Percentiles rank a stretch among this genome's conserved stretches.
Evolutionary conservation across 2,329 filamentous ascomycete genomes (phyloP).

Genomic region (Trichoderma semiorbis): DNA sequence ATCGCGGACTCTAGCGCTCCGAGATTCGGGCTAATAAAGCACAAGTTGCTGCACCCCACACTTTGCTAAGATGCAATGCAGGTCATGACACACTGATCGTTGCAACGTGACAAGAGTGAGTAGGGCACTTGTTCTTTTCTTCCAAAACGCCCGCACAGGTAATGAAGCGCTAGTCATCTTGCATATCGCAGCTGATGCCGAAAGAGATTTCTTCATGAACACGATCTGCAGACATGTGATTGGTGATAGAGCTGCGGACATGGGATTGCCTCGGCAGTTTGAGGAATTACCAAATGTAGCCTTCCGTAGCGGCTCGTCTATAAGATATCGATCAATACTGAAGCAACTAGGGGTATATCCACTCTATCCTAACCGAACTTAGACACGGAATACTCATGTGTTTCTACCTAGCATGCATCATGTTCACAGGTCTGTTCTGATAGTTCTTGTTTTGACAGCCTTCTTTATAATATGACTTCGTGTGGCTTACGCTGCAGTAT

Average conservation of each 20-base stretch:
- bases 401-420: not conserved
- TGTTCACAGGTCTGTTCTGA: not conserved
- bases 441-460: not conserved
- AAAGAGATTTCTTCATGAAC: not conserved
- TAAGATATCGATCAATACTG: not conserved
- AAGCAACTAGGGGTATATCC: not conserved
- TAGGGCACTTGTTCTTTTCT: not conserved
- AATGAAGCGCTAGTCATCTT: not conserved
- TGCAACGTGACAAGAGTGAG: conserved; percentile 2
- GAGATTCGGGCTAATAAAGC: not conserved
- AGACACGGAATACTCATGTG: not conserved
- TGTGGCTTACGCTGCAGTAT: not conserved
- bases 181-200: not conserved
- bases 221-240: not conserved
- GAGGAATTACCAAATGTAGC: not conserved
- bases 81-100: not conserved
- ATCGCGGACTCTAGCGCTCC: not conserved
- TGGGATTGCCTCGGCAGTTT: not conserved
- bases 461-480: not conserved
- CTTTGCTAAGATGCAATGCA: conserved; percentile 3
- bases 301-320: not conserved
- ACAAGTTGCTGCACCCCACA: conserved; percentile 3
- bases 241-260: not conserved
- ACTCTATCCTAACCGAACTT: not conserved
- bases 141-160: not conserved